These are phyloP conservation scores for Penicillium sp. DNA, from an alignment of 2,329 filamentous ascomycete species.

Conservation along the genomic window DNA sequence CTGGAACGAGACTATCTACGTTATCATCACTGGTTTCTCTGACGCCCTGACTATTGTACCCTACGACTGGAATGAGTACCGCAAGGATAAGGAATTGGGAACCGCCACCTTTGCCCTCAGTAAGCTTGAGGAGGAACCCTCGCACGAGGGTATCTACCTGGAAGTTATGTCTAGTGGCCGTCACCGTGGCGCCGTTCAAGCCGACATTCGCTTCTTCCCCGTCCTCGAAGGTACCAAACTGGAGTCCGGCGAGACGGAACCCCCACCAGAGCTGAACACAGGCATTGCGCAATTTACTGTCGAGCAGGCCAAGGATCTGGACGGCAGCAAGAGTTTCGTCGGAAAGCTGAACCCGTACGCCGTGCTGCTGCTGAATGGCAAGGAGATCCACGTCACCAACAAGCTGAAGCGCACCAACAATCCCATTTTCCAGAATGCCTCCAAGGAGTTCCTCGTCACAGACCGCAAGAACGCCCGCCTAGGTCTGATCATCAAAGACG, in stretches of 20 bases:
- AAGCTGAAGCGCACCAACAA: constrained; percentile 97
- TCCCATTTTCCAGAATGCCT: constrained; percentile 90
- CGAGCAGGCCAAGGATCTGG: constrained; percentile 94
- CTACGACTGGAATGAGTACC: constrained; percentile 92
- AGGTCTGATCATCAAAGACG: constrained; percentile 92
- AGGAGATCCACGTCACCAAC: constrained; percentile 84
- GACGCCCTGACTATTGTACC: constrained; percentile 83
- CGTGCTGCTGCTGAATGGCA: constrained; percentile 83
- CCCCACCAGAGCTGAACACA: constrained; percentile 85
- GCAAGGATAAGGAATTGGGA: constrained; percentile 95
- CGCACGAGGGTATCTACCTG: constrained; percentile 81
- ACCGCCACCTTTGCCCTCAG: constrained; percentile 84
- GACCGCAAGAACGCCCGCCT: constrained; percentile 89
- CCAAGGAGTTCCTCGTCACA: constrained; percentile 92
- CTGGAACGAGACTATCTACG: constrained; percentile 96
- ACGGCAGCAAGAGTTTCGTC: constrained; percentile 87
- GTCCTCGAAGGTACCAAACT: constrained; percentile 71
- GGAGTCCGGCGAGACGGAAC: constrained; percentile 75
- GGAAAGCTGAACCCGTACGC: constrained; percentile 92
- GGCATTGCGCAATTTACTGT: constrained; percentile 93
- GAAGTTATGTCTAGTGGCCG: constrained; percentile 86
- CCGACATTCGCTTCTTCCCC: constrained; percentile 93
- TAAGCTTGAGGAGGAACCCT: constrained; percentile 72
- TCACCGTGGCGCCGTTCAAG: constrained; percentile 74
- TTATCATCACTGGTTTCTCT: constrained; percentile 88